phyloP scores from a whole-genome alignment of 2,329 filamentous ascomycete genomes.

The Trichoderma oligosporum region DNA sequence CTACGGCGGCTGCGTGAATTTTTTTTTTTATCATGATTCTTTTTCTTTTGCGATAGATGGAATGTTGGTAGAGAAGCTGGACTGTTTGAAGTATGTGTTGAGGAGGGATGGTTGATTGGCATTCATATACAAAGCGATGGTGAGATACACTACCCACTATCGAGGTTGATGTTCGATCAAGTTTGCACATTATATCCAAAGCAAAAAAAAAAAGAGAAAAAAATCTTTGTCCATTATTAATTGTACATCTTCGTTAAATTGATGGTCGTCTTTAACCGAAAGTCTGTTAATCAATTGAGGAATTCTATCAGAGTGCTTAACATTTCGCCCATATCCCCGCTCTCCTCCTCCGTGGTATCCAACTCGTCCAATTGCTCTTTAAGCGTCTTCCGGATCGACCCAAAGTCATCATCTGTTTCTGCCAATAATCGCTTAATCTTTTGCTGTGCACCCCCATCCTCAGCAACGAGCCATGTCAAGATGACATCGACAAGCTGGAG shows the following conservation, averaged over 20 bases:
- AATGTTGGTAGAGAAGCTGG: neutral
- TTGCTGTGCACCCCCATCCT: constrained; percentile 71
- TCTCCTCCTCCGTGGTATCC: constrained; percentile 55
- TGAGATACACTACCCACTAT: neutral
- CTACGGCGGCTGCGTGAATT: constrained; percentile 33
- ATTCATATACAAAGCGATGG: neutral
- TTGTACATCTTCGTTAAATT: neutral
- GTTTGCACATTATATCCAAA: constrained; percentile 4
- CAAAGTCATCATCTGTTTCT: constrained; percentile 64
- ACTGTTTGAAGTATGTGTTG: neutral
- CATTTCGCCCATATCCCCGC: constrained; percentile 56
- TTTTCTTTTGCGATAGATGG: too few species aligned
- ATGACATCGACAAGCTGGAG: constrained; percentile 81
- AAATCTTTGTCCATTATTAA: constrained; percentile 1
- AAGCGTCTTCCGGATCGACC: constrained; percentile 62
- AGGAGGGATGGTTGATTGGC: neutral
- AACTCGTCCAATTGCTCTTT: constrained; percentile 54
- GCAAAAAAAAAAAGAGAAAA: neutral
- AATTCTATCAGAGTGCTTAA: constrained; percentile 50
- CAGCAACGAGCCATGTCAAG: constrained; percentile 85
- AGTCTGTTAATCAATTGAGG: constrained; percentile 32
- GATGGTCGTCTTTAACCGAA: neutral
- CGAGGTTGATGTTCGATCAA: neutral
- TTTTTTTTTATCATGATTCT: too few species aligned
- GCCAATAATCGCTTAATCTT: constrained; percentile 62